These are phyloP conservation scores for Fusarium xyrophilum DNA, from an alignment of 2,329 filamentous ascomycete genomes.

Conservation along the genomic window DNA sequence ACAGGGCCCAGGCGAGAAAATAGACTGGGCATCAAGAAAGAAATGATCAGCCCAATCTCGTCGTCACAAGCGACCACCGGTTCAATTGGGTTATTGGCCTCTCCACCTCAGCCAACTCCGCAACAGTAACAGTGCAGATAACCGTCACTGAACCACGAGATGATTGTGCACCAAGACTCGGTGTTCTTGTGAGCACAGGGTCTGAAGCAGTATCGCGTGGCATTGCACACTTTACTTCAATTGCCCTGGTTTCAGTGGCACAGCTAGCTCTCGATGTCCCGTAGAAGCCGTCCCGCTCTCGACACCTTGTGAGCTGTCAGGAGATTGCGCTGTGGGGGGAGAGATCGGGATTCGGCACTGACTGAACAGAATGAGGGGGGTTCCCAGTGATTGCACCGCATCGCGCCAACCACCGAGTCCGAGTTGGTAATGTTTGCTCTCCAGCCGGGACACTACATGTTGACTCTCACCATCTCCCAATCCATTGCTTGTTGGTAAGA, in stretches of 20 bases:
- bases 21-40: background rate
- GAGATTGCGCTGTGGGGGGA: slow-evolving; percentile 31
- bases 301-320: slow-evolving; percentile 18
- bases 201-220: background rate
- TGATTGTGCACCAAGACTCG: background rate
- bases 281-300: slow-evolving; percentile 1
- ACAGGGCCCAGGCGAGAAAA: background rate
- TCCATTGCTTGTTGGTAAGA: background rate
- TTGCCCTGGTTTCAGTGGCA: background rate
- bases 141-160: background rate
- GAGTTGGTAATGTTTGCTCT: background rate
- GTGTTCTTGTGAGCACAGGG: background rate
- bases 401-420: background rate
- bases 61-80: slow-evolving; percentile 23
- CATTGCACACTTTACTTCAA: background rate
- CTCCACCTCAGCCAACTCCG: background rate
- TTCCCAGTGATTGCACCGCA: background rate
- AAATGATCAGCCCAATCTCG: slow-evolving; percentile 5
- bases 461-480: background rate
- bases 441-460: too few species aligned
- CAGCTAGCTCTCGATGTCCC: background rate
- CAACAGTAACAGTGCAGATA: background rate
- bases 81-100: background rate
- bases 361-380: background rate
- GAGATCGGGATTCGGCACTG: slow-evolving; percentile 32